Evolutionary conservation across 495 filamentous ascomycete species (phyloP).

Genomic region (Neurospora intermedia): DNA sequence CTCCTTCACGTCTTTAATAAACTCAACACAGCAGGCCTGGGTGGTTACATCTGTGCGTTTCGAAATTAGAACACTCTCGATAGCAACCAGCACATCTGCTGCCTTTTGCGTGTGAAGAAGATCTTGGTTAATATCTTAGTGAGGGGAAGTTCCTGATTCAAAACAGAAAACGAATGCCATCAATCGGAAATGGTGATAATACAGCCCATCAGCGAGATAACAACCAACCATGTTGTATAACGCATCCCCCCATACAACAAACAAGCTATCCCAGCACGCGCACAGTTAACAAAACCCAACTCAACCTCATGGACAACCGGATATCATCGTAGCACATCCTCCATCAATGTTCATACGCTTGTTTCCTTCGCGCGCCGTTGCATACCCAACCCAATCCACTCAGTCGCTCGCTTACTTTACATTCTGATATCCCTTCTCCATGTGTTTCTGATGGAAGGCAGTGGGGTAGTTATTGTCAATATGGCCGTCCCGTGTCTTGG

Average conservation of each 20-base stretch:
- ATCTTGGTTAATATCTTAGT: neutral
- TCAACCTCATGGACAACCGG: neutral
- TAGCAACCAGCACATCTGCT: neutral
- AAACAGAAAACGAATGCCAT: neutral
- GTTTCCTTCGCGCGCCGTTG: neutral
- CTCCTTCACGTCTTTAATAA: neutral
- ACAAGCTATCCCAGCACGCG: too few species aligned
- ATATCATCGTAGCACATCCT: neutral
- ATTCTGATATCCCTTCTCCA: conserved; percentile 16
- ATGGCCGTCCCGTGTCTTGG: conserved; percentile 45
- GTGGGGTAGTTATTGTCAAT: conserved; percentile 36
- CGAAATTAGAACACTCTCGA: neutral
- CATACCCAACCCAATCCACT: neutral
- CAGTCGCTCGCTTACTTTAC: neutral
- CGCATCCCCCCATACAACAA: neutral
- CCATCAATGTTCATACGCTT: neutral
- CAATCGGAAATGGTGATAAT: neutral
- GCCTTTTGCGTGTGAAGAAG: neutral
- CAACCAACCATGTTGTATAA: neutral
- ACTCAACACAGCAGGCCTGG: neutral
- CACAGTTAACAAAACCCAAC: neutral
- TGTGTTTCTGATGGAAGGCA: conserved; percentile 34
- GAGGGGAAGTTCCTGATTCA: neutral
- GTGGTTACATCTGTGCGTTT: neutral
- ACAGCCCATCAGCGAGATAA: neutral